Evolutionary conservation across 148 eudicot species (phyloP).

Genomic region (Hydrangea macrophylla): DNA sequence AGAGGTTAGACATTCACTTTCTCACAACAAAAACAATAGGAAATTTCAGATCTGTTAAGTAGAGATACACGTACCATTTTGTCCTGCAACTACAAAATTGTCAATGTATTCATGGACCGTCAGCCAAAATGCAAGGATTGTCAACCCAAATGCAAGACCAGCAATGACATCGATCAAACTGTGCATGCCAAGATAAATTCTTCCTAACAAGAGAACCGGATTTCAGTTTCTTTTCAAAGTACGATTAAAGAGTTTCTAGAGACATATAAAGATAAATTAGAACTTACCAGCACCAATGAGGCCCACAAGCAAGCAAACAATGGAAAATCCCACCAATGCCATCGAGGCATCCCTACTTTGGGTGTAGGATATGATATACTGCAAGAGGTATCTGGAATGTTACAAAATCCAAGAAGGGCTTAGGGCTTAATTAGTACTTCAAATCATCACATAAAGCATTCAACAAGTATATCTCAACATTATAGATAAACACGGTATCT

Average conservation of each 20-base stretch:
- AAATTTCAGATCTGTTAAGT: not conserved
- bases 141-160: slow-evolving; percentile 57
- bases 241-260: not conserved
- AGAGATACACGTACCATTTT: slow-evolving; percentile 62
- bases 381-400: slow-evolving; percentile 63
- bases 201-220: slow-evolving; percentile 43
- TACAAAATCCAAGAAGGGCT: slow-evolving; percentile 10
- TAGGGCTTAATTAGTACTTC: too few relatives aligned
- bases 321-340: slow-evolving; percentile 38
- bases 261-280: not conserved
- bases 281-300: slow-evolving; percentile 76
- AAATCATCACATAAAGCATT: too few relatives aligned
- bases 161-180: slow-evolving; percentile 68
- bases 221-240: slow-evolving; percentile 8
- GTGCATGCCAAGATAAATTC: slow-evolving; percentile 91
- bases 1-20: not conserved
- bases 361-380: slow-evolving; percentile 52
- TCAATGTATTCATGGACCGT: slow-evolving; percentile 59
- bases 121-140: slow-evolving; percentile 78
- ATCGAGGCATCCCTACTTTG: slow-evolving; percentile 31
- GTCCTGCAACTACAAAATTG: slow-evolving; percentile 66
- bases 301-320: slow-evolving; percentile 63
- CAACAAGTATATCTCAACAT: too few relatives aligned
- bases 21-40: not conserved
- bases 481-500: too few relatives aligned